phyloP scores from a whole-genome alignment of 2,329 filamentous ascomycete species.

The Rhinocladiella similis region DNA sequence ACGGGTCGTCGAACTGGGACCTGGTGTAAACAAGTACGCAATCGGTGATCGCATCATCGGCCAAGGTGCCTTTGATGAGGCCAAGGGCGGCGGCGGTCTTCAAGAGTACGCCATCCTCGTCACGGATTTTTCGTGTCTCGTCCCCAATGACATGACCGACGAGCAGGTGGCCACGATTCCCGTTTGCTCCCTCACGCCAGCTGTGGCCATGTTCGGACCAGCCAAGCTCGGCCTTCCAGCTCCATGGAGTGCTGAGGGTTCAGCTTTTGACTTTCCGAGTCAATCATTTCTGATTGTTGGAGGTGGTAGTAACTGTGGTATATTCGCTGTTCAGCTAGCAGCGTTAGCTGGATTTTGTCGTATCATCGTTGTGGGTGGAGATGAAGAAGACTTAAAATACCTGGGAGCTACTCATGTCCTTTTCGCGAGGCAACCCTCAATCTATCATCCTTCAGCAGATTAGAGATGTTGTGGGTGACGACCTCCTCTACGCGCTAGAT shows the following conservation, averaged over 20 bases:
- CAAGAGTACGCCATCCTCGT: slow-evolving; percentile 43
- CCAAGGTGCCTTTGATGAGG: slow-evolving; percentile 24
- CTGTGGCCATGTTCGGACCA: slow-evolving; percentile 38
- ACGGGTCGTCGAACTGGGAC: slow-evolving; percentile 32
- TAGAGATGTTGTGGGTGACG: slow-evolving; percentile 39
- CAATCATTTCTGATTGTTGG: slow-evolving; percentile 30
- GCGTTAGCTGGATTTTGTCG: slow-evolving; percentile 35
- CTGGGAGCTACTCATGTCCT: slow-evolving; percentile 45
- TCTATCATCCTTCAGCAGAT: too few species aligned
- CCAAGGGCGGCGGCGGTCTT: slow-evolving; percentile 31
- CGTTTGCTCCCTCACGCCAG: slow-evolving; percentile 37
- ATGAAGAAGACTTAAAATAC: slow-evolving; percentile 34
- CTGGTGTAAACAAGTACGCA: slow-evolving; percentile 26
- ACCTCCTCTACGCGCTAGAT: slow-evolving; percentile 42
- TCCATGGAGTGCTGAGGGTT: slow-evolving; percentile 17
- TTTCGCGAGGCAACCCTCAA: too few species aligned
- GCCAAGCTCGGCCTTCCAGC: slow-evolving; percentile 33
- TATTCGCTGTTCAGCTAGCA: slow-evolving; percentile 31
- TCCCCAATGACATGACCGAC: slow-evolving; percentile 37
- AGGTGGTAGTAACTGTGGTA: slow-evolving; percentile 30
- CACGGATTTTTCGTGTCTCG: slow-evolving; percentile 30
- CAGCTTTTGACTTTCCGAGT: slow-evolving; percentile 22
- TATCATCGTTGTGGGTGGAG: slow-evolving; percentile 41
- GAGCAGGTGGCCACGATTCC: slow-evolving; percentile 41
- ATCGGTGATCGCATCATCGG: slow-evolving; percentile 38